Evolutionary conservation across 352 stramenopile genomes (phyloP), one percentile per base, ranked within the genome.

Genomic region (Globisporangium megalacanthum): DNA sequence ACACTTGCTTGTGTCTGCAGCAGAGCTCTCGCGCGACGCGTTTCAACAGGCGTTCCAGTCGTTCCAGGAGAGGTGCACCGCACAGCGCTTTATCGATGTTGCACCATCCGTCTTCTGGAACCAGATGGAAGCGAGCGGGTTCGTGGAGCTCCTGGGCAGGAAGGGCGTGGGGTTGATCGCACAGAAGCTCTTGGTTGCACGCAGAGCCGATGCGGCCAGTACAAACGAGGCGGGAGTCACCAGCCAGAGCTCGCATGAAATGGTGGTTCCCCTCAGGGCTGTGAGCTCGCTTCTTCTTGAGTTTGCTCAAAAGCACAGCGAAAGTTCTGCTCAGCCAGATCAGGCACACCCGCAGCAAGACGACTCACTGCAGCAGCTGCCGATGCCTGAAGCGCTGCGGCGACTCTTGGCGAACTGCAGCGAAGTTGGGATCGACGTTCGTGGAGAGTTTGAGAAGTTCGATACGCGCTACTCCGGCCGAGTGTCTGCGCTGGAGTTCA

Each of bases 401-500:
- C 35, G 58, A n/a, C 58, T 89, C 15, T 4, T 81, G 3, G 35
- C 35, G 29, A 65, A 52, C 39, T 78, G 66, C 49, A 73, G 86
- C 15, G 56, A 65, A 19, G 54, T 60, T 17, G 74, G 70, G n/a
- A 51, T 84, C 19, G 76, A 89, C 51, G 58, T 79, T 11, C 70
- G 74, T 15, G 65, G 62, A n/a, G 62, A 67, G n/a, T 73, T 89
- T 37, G 81, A 92, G 49, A 53, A 68, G 35, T 49, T 57, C 35
- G 81, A 92, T 35, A 45, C 29, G 7, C 51, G 52, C 4, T 89
- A 87, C 48, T 72, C 69, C 0, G 79, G 81, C 0, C 56, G 47
- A 22, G 55, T 88, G 17, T 57, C 62, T 11, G 75, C 72, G 44
- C 62, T 81, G 33, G 61, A 86, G 20, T 69, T 92, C 45, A 89